Evolutionary conservation across 2,329 filamentous ascomycete species (phyloP), one percentile per base, ranked within the genome.

Genomic region (Pseudogymnoascus pannorum): DNA sequence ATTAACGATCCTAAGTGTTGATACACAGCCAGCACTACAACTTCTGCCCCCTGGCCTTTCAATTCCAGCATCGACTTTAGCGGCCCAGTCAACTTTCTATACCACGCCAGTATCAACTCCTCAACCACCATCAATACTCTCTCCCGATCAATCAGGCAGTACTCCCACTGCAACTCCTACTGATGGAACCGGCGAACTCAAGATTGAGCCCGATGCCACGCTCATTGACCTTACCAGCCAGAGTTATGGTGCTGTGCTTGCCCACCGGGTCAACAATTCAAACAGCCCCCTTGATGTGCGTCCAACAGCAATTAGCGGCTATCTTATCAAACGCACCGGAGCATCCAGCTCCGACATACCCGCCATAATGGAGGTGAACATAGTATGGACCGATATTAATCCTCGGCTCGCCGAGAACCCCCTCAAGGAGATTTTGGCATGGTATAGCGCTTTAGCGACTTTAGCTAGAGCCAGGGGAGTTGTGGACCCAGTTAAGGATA

Each of bases 181-280:
- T 16, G 60, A 68, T 7, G 66, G 68, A 36, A 67, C 76, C 24
- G 75, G 80, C 1, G 78, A 80, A 2, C 71, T 73, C 14, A 80
- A 85, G 67, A 75, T 80, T 54, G 85, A 88, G 62, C 78, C 79
- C 1, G 88, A 92, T 62, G 83, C 87, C 0, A 82, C 87, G 18
- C 81, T 95, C 9, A 76, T 89, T 16, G 89, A 94, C 69, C 74
- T 83, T 1, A 86, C 85, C 1, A 90, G 94, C 68, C 87, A 90
- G 65, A 88, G 84, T 0, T 93, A 88, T 87, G 89, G 87, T 18
- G 82, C 89, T 4, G 77, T 94, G 14, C 79, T 89, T 42, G 80
- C 83, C 1, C 87, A 91, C 70, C 79, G 85, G 12, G 77, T 87
- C 14, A 85, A 81, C 71, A 87, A 83, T 68, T 82, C 84, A 0